Base-by-base conservation (phyloP, 2,329 filamentous ascomycete species). In the Xylaria sp. region DNA sequence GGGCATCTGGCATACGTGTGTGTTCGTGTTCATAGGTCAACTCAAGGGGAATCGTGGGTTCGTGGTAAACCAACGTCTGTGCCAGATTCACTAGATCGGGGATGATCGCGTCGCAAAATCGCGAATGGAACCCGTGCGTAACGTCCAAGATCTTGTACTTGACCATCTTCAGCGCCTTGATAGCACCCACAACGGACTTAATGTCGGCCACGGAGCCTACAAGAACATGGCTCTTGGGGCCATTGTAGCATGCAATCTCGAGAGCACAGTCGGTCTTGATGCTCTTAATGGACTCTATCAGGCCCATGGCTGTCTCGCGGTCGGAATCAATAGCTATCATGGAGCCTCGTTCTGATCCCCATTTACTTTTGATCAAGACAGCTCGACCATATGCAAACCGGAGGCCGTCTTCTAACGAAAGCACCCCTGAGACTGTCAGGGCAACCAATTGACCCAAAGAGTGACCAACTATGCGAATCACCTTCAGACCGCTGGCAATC, bases 121-220 rank as follows among this genome's bases (percentile, higher is more conserved):
- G 50, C 0, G 74, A 81, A 62, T 81, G 80, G 63, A 79, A 82
- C 0, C 75, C 78, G 57, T 81, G 72, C 0, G 78, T 76, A 0
- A 79, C 76, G 11, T 75, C 70, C 0, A 82, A 72, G 1, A 64
- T 63, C 64, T 78, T 79, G 16, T 34, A 8, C 9, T 47, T 18
- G 8, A 37, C 13, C 4, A 23, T 18, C 4, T 58, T 16, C 6
- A 59, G 39, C 0, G 52, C 57, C 23, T 0, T 61, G 37, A 42
- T 9, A 42, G 37, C 37, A 46, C 1, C 48, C 65, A 0, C 72
- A 59, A 46, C 42, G 0, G 59, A 63, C 3, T 76, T 68, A 5
- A 79, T 72, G 1, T 71, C 68, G 0, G 49, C 34, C 0, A 66
- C 58, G 0, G 72, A 65, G 0, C 78, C 78, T 1, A 75, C 76